These are phyloP conservation scores for Cyberlindnera japonica DNA, from an alignment of 805 yeast genomes.

Conservation along the genomic window DNA sequence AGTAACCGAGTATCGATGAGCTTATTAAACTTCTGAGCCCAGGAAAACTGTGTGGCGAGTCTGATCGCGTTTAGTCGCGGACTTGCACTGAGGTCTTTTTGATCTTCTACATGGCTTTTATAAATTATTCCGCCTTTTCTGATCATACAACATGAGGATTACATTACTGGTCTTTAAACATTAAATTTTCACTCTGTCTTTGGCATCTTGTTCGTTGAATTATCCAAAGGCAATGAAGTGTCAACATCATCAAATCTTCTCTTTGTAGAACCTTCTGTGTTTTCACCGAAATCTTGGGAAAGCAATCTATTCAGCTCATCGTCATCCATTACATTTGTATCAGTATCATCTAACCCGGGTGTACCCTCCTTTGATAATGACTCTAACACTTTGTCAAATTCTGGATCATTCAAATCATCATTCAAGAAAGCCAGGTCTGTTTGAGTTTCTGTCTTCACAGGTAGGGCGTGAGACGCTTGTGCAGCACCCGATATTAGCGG, in stretches of 20 bases:
- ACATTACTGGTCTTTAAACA: slow-evolving; percentile 1
- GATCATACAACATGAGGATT: neutral
- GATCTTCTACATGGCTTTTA: no score
- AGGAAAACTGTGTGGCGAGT: no score
- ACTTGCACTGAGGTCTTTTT: no score
- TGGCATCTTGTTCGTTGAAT: slow-evolving; percentile 33
- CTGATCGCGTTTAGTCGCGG: no score
- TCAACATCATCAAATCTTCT: slow-evolving; percentile 15
- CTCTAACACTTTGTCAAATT: slow-evolving; percentile 26
- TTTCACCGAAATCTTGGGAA: slow-evolving; percentile 17
- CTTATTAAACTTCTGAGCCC: no score
- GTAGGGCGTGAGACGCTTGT: neutral
- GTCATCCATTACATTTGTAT: slow-evolving; percentile 19
- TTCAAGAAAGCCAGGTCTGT: slow-evolving; percentile 5
- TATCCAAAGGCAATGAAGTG: neutral
- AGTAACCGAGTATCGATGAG: no score
- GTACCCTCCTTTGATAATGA: slow-evolving; percentile 27
- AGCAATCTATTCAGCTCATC: slow-evolving; percentile 27
- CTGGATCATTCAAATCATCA: slow-evolving; percentile 23
- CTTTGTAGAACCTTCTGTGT: slow-evolving; percentile 7
- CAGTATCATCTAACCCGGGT: slow-evolving; percentile 21
- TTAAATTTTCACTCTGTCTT: slow-evolving; percentile 8
- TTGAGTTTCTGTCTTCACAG: neutral
- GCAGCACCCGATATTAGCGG: neutral
- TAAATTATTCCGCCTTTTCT: neutral